A percentile compares a stretch with the other conserved stretches of the same genome.
These are phyloP conservation scores for Xylariales sp. DNA, from an alignment of 2,329 filamentous ascomycete genomes.

Conservation along the genomic window DNA sequence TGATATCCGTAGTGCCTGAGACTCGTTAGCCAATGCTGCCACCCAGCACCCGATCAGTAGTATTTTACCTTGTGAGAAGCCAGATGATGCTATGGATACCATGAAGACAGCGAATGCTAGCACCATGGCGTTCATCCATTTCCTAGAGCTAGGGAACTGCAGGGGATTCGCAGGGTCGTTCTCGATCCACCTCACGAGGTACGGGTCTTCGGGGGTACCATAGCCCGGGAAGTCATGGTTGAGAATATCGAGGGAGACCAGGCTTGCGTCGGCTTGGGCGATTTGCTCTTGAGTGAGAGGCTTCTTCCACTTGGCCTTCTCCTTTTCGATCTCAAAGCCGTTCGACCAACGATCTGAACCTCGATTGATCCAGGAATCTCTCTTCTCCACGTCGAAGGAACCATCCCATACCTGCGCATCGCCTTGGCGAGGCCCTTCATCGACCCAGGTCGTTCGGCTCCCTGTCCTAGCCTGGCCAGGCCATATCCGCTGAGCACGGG, in stretches of 20 bases:
- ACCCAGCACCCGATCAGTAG: not conserved
- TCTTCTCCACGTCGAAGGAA: slow-evolving; percentile 16
- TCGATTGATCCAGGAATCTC: slow-evolving; percentile 12
- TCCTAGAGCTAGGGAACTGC: slow-evolving; percentile 30
- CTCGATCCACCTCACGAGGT: slow-evolving; percentile 40
- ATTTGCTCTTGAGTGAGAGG: slow-evolving; percentile 14
- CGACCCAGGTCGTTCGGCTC: slow-evolving; percentile 13
- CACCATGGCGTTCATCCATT: slow-evolving; percentile 34
- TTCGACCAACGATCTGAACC: slow-evolving; percentile 13
- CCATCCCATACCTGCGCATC: slow-evolving; percentile 16
- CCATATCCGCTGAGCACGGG: slow-evolving; percentile 11
- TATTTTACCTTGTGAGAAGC: slow-evolving; percentile 24
- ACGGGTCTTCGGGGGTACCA: slow-evolving; percentile 39
- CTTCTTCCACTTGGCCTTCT: slow-evolving; percentile 10
- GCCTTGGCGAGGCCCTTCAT: slow-evolving; percentile 5
- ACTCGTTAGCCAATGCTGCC: slow-evolving; percentile 4
- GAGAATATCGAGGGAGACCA: slow-evolving; percentile 19
- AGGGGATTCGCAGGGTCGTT: slow-evolving; percentile 41
- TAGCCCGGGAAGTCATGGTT: slow-evolving; percentile 35
- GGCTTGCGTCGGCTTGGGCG: slow-evolving; percentile 10
- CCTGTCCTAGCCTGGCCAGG: slow-evolving; percentile 9
- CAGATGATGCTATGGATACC: slow-evolving; percentile 37
- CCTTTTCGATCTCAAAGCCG: slow-evolving; percentile 13
- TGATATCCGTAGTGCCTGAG: slow-evolving; percentile 31
- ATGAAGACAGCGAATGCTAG: slow-evolving; percentile 37